Base-by-base conservation (phyloP, 2,329 filamentous ascomycete genomes). In the Phaeophleospora eucalypticola region DNA sequence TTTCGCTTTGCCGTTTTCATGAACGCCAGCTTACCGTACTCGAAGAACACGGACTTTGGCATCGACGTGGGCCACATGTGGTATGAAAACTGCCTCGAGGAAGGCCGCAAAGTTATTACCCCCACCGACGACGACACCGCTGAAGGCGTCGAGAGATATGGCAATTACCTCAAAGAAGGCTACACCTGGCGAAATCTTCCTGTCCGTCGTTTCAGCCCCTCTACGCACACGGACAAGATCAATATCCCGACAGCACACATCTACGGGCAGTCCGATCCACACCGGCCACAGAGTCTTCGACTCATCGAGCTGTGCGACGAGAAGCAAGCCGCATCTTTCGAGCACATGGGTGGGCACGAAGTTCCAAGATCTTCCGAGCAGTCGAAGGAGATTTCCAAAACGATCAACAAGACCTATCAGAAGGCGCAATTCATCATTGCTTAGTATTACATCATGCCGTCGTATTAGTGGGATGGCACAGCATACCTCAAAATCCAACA, bases 1-100 rank as follows among this genome's bases (percentile, higher is more conserved):
- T 52, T 52, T 45, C 49, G 49, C 39, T 52, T 52, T 40, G 49
- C 49, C 41, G 35, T 52, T 19, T 52, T 52, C 49, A 36, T 52
- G 36, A 38, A 33, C 36, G 49, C 46, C 27, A 35, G 19, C 27
- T 17, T 46, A 10, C 49, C 49, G 27, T 40, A n/a, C 37, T 20
- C 17, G 6, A 40, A 40, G 17, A n/a, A 12, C 37, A 7, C 17
- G 6, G 37, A 40, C 18, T 20, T 40, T 12, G 37, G 37, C 10
- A 21, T 40, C 9, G 20, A 40, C 15, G 9, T 40, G 8, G 10
- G 10, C 6, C 37, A 40, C 37, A 40, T 40, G 15, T 40, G 37
- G 37, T 12, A 6, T 8, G 37, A 40, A 10, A 15, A 17, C 8
- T 4, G 14, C 37, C 8, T 9, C 8, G 35, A 18, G 8, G 17